Base-by-base conservation (phyloP, 768 basidiomycete species). In the Amylocystis lapponica region DNA sequence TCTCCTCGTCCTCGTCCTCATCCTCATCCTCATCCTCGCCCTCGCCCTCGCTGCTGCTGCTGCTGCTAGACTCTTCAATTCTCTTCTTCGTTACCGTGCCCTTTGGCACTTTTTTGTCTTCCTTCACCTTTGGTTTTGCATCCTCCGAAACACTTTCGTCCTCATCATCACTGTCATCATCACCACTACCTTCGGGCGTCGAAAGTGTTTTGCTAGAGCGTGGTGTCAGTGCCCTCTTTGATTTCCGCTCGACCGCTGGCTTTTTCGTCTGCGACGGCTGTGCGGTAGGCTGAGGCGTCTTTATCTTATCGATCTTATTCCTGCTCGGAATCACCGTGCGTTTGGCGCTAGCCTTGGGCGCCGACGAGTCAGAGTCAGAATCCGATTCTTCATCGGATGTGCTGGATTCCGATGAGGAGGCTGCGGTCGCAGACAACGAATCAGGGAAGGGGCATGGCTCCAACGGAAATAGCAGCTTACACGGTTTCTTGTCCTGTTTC, bases 331-430 rank as follows among this genome's bases (percentile, higher is more conserved):
- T 21, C 20, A 14, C 5, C n/a, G 35, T 16, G 19, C 19, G 29
- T 30, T 30, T 30, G n/a, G n/a, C n/a, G n/a, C n/a, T n/a, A n/a
- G n/a, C n/a, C n/a, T n/a, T n/a, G n/a, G n/a, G n/a, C n/a, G n/a
- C n/a, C n/a, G n/a, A n/a, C n/a, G 57, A 60, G 9, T 57, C 60
- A 3, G 64, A 63, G 36, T 49, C 50, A 25, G 60, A 58, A 21
- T 56, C 54, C 0, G 45, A 45, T 25, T 47, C 45, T 5, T 25
- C 27, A n/a, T 9, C 7, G 4, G 45, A 46, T 19, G 63, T 58
- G 39, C 35, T 39, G 4, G 58, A 56, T n/a, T n/a, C n/a, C n/a
- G n/a, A n/a, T n/a, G n/a, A n/a, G n/a, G n/a, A n/a, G n/a, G n/a
- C n/a, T n/a, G n/a, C n/a, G n/a, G n/a, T n/a, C n/a, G n/a, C n/a